These are phyloP conservation scores for Aureobasidium sp. DNA, from an alignment of 2,329 filamentous ascomycete species.

Conservation along the genomic window DNA sequence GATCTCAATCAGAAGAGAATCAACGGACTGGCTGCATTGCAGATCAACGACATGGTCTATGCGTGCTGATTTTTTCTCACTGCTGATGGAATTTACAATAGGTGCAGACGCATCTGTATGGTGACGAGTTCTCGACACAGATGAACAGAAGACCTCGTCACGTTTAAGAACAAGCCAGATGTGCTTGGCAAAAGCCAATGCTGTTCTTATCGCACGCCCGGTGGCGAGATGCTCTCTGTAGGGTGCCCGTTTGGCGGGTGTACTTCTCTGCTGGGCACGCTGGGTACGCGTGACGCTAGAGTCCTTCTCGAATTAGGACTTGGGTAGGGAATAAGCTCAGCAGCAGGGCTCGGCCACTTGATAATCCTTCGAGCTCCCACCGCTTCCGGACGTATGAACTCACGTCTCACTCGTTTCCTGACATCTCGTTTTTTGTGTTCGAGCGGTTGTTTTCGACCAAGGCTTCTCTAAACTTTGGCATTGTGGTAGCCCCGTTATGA, in stretches of 20 bases:
- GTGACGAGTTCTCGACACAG: background rate
- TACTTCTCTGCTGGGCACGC: background rate
- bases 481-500: background rate
- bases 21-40: background rate
- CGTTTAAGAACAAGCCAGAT: background rate
- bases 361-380: slow-evolving; percentile 6
- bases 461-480: background rate
- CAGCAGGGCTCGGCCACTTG: background rate
- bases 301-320: slow-evolving; percentile 12
- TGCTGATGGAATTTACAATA: background rate
- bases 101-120: no score
- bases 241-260: background rate
- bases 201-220: background rate
- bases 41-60: background rate
- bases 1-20: background rate
- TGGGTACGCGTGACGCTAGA: slow-evolving; percentile 13
- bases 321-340: slow-evolving; percentile 5
- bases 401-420: background rate
- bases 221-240: slow-evolving; percentile 1
- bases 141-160: background rate
- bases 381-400: background rate
- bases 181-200: background rate
- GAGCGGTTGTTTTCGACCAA: background rate
- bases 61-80: background rate
- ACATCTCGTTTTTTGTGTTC: background rate